Evolutionary conservation across 345 rosid species (phyloP).

Genomic region (Ceriops decandra): DNA sequence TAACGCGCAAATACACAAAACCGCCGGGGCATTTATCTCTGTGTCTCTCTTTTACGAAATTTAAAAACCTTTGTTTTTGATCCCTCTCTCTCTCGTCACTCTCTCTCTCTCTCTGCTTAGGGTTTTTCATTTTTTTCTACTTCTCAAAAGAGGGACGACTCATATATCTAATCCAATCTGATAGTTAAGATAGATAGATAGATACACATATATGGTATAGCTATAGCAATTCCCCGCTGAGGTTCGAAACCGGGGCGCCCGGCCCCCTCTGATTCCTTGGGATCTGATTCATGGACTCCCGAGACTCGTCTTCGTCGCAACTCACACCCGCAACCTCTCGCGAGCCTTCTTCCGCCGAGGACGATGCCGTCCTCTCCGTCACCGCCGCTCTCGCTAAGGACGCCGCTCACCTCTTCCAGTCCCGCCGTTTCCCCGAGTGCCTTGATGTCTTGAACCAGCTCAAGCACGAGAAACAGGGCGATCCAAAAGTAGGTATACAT

Average conservation of each 20-base stretch:
- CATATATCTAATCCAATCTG: neutral
- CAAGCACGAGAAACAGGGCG: conserved; percentile 54
- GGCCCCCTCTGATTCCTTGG: neutral
- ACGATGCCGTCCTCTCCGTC: conserved; percentile 22
- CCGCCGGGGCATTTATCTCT: neutral
- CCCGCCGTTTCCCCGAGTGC: conserved; percentile 68
- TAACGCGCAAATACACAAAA: conserved; percentile 3
- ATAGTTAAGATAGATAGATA: neutral
- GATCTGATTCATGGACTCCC: conserved; percentile 32
- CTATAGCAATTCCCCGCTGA: neutral
- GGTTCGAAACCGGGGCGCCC: neutral
- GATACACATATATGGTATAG: neutral
- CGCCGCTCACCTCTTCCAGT: conserved; percentile 68
- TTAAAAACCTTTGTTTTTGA: neutral
- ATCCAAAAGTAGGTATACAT: conserved; percentile 60
- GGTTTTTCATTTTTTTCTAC: neutral
- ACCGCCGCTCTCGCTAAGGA: conserved; percentile 63
- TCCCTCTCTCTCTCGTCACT: neutral
- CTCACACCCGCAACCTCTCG: conserved; percentile 11
- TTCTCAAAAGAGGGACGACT: neutral
- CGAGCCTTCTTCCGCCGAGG: conserved; percentile 18
- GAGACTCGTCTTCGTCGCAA: conserved; percentile 21
- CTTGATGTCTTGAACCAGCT: conserved; percentile 63
- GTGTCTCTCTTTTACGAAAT: too few species aligned
- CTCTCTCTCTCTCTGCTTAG: neutral